These are phyloP conservation scores for Debaryomyces udenii DNA, from an alignment of 1,139 yeast genomes.

Conservation along the genomic window DNA sequence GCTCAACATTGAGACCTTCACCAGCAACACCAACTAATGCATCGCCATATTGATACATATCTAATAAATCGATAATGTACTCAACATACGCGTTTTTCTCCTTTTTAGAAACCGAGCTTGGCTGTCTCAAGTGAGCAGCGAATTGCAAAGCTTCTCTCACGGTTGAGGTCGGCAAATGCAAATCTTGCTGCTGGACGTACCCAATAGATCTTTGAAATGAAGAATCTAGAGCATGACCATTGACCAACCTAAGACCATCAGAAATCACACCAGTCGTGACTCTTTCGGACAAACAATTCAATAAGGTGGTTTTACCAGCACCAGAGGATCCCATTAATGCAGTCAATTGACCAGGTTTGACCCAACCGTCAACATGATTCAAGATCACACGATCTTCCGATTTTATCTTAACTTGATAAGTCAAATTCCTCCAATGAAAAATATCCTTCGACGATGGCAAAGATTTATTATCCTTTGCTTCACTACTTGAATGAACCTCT, in stretches of 20 bases:
- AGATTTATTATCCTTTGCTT: background rate
- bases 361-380: constrained; percentile 80
- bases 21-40: constrained; percentile 87
- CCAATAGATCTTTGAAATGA: constrained; percentile 84
- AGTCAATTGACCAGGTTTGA: constrained; percentile 57
- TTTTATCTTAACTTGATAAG: constrained; percentile 73
- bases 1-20: constrained; percentile 78
- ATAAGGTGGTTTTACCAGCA: constrained; percentile 78
- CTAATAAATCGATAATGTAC: constrained; percentile 53
- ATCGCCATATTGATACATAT: constrained; percentile 74
- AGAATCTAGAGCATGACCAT: constrained; percentile 66
- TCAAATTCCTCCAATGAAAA: constrained; percentile 80
- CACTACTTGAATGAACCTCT: no score
- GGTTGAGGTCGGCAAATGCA: constrained; percentile 72
- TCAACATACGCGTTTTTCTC: constrained; percentile 77
- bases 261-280: constrained; percentile 78
- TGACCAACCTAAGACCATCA: constrained; percentile 70
- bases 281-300: constrained; percentile 77
- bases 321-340: constrained; percentile 84
- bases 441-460: constrained; percentile 33
- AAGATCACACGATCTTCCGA: constrained; percentile 64
- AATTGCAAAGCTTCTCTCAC: constrained; percentile 78
- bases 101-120: constrained; percentile 48
- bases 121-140: constrained; percentile 76
- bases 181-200: constrained; percentile 82